Conservation (phyloP, 768 basidiomycete species). For the Boletellus sp. region DNA sequence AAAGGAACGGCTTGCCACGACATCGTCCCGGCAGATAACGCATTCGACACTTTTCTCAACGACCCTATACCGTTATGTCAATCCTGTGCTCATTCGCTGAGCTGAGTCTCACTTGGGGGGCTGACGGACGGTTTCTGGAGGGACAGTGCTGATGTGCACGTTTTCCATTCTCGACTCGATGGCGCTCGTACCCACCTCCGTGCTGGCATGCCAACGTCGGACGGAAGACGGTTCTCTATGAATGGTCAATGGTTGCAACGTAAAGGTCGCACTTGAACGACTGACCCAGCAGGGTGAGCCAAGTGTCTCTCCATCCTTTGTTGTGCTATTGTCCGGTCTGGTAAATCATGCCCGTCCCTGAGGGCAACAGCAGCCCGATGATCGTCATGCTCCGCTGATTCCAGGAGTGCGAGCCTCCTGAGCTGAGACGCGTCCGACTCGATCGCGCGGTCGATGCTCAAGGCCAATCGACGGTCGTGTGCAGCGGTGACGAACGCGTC, state of each 20-base stretch:
- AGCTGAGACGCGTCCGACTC: conserved; percentile 34
- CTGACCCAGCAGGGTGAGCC: conserved; percentile 3
- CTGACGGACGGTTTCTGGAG: not conserved
- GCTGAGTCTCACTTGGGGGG: conserved; percentile 1
- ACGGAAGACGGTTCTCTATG: conserved; percentile 1
- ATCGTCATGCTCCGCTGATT: conserved; percentile 41
- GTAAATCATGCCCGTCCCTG: conserved; percentile 24
- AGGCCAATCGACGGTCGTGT: conserved; percentile 39
- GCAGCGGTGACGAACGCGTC: conserved; percentile 27
- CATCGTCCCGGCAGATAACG: conserved; percentile 40
- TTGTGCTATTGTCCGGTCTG: conserved; percentile 17
- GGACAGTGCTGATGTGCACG: not conserved
- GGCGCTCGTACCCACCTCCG: not conserved
- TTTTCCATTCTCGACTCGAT: not conserved
- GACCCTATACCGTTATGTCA: not conserved
- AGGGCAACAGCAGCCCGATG: conserved; percentile 39
- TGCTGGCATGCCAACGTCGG: not conserved
- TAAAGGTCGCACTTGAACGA: not conserved
- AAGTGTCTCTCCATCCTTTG: conserved; percentile 3
- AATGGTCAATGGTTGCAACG: conserved; percentile 1
- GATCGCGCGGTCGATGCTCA: conserved; percentile 42
- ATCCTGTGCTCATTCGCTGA: not conserved
- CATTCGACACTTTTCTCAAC: conserved; percentile 24
- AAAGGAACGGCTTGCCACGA: conserved; percentile 26
- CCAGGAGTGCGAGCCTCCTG: conserved; percentile 27